Base-by-base conservation (phyloP, 225 moss, liverwort and hornwort genomes). In the Rhytidiadelphus loreus region DNA sequence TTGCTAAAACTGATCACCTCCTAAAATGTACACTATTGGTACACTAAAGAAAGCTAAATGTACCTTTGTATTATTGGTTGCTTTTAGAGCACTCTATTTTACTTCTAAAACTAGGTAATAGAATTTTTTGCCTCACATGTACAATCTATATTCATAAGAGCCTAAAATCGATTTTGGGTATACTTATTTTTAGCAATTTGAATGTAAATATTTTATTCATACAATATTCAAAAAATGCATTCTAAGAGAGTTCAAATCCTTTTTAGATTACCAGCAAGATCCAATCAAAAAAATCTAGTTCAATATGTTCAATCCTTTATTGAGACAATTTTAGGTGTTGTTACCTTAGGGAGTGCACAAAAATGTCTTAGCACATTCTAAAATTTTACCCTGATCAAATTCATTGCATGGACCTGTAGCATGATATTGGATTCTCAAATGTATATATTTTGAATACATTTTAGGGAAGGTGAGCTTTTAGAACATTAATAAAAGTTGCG, bases 131-230 rank as follows among this genome's bases (percentile, higher is more conserved):
- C 2, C 19, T 50, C 3, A 52, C 16, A 52, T 30, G 1, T 37
- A 35, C 13, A 35, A 35, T 11, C 3, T 65, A 11, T 65, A 20
- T 37, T 11, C 3, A 6, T 19, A 3, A 37, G 21, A 37, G 11
- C 3, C 21, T 21, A 12, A 0, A 19, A 18, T 64, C 2, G 0
- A 64, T 63, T 35, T 18, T 9, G 3, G 2, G 0, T 1, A 30
- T 0, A 64, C 0, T 2, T 18, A 35, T 17, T 35, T 18, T 9
- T 33, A 66, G 21, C 37, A 37, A 66, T 66, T 66, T 66, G 37
- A 37, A 66, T 37, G 12, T 21, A 12, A 37, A 37, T 37, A 66
- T 11, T 21, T 66, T 6, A 66, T 37, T 35, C 11, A 35, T 19
- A 19, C 4, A 35, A 5, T 66, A 1, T 37, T 66, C 35, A 37